Evolutionary conservation across 2,329 filamentous ascomycete species (phyloP), one percentile per base, ranked within the genome.

Genomic region (Microdochium nivale): DNA sequence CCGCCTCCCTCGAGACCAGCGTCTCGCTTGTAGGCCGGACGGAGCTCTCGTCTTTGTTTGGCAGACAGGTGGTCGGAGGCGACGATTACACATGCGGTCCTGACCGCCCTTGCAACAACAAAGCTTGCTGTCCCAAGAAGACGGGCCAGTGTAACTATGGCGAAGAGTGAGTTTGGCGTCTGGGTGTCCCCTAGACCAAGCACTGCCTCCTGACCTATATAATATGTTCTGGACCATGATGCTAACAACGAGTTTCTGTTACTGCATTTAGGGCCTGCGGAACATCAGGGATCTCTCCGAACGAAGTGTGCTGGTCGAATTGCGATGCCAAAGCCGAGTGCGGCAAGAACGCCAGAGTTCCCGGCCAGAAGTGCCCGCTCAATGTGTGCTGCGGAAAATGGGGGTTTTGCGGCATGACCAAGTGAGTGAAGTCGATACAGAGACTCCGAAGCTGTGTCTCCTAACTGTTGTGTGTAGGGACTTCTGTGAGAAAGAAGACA

Each of bases 241-340:
- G 16, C 35, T 40, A n/a, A 40, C 35, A 9, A 40, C 14, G 7
- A n/a, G n/a, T n/a, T n/a, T n/a, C n/a, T n/a, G 11, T 5, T 40
- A 16, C 35, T 40, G 11, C 35, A 13, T n/a, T 7, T 5, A 44
- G 40, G 2, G 47, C 50, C 21, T 65, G 59, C 37, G 59, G 60
- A 13, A 64, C 57, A 2, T 57, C 51, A 23, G 60, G 54, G 3
- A 35, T 49, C 11, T 54, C 52, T 10, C 60, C 60, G 3, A 63
- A 63, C 47, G 62, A 67, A 3, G 54, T 55, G 3, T 67, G 64
- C 54, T 60, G 57, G 56, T 53, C 47, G 35, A 66, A 66, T 51
- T 68, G 65, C 52, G 58, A 68, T 56, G 64, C 65, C 14, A 56
- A 65, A 16, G 59, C 66, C 1, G 64, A 67, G 47, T 70, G 66